Conservation (phyloP, 352 stramenopile species). For the Thalassiosira sp. region DNA sequence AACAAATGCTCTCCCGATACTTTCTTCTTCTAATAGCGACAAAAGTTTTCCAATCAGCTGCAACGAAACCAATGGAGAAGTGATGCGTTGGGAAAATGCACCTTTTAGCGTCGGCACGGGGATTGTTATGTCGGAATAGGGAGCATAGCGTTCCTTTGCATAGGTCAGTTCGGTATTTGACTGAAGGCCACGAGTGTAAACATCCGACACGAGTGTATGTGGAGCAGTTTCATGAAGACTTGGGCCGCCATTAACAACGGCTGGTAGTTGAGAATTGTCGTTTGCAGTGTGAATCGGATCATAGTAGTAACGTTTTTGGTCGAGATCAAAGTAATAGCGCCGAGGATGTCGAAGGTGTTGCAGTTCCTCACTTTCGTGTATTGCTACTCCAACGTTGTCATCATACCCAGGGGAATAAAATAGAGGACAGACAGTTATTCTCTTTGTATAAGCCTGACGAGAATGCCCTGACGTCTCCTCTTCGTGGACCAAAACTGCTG, state of each 20-base stretch:
- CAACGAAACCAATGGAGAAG: slow-evolving; percentile 59
- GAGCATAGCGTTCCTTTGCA: slow-evolving; percentile 52
- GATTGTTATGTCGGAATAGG: slow-evolving; percentile 54
- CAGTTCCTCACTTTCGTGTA: background rate
- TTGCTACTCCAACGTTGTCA: background rate
- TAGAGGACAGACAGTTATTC: slow-evolving; percentile 19
- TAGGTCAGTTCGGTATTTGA: slow-evolving; percentile 20
- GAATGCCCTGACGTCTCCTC: too few species aligned
- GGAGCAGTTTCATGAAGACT: slow-evolving; percentile 30
- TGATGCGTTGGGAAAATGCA: slow-evolving; percentile 55
- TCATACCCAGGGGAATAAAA: slow-evolving; percentile 14
- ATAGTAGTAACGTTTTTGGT: slow-evolving; percentile 38
- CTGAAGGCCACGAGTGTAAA: slow-evolving; percentile 26
- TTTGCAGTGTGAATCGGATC: slow-evolving; percentile 16
- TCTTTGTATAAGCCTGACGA: too few species aligned
- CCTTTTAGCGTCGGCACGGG: slow-evolving; percentile 50
- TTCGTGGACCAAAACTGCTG: slow-evolving; percentile 33
- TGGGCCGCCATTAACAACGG: slow-evolving; percentile 47
- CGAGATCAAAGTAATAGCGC: slow-evolving; percentile 32
- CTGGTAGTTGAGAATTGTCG: slow-evolving; percentile 26
- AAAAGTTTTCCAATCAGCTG: slow-evolving; percentile 62
- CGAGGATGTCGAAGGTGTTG: slow-evolving; percentile 16
- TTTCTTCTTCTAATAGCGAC: slow-evolving; percentile 58
- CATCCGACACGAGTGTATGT: slow-evolving; percentile 25
- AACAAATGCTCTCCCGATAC: slow-evolving; percentile 37